Base-by-base conservation (phyloP, 257 asterid species). In the Rhazya stricta region DNA sequence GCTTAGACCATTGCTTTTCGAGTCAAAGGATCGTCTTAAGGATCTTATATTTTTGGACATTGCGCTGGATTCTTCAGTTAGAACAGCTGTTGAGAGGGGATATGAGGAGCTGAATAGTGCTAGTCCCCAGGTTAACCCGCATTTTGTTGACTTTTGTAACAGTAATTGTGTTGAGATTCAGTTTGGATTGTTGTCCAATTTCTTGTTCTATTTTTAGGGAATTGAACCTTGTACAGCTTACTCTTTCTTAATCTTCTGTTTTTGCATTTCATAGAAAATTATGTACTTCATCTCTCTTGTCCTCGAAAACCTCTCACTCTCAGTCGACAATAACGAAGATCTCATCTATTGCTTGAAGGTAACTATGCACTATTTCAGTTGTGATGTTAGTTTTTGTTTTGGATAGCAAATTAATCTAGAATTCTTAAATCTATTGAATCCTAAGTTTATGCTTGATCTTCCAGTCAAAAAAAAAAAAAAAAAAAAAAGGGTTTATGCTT, bases 1-100 rank as follows among this genome's bases (percentile, higher is more conserved):
- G 90, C 90, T 95, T 81, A 88, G 95, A 83, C 98, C 99, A 74
- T 81, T 92, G 87, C 91, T 95, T 80, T 88, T 78, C 78, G 78
- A 87, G 80, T 79, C 92, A 10, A 92, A 86, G 45, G 76, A 89
- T 84, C 98, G 99, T 72, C 96, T 92, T 36, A 95, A 85, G 89
- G 99, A 95, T 89, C 91, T 95, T 79, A 60, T 95, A 37, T 95
- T 95, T 87, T 85, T 95, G 82, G 99, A 95, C 81, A 82, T 95
- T 80, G 96, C 99, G 81, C 90, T 95, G 27, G 99, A 95, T 81
- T 95, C 99, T 80, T 85, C 98, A 73, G 96, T 91, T 75, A 91
- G 99, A 81, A 95, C 99, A 78, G 94, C 97, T 83, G 86, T 95
- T 54, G 99, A 95, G 74, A 96, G 99, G 83, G 96, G 97, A 67